Conservation (phyloP, 495 filamentous ascomycete genomes). For the Neurospora sp. region DNA sequence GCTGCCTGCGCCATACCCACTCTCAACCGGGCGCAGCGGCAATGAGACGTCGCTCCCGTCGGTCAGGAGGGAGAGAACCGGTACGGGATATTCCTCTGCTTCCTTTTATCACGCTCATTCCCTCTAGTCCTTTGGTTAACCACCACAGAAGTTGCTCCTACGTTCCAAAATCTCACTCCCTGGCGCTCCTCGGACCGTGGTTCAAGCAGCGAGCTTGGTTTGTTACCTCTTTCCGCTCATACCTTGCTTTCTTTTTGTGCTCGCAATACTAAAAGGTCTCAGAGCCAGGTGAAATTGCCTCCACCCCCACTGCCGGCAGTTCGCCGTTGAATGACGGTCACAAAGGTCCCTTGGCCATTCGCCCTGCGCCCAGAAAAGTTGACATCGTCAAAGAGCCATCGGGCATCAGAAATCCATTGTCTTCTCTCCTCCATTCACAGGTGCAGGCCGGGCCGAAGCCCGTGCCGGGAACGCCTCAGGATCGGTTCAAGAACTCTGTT, state of each 20-base stretch:
- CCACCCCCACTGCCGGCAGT: background rate
- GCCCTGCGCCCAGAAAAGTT: background rate
- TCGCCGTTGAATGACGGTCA: background rate
- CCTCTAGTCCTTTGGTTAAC: background rate
- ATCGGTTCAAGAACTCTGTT: slow-evolving; percentile 2
- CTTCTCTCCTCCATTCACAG: background rate
- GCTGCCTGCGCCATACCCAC: background rate
- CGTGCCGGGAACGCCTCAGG: slow-evolving; percentile 4
- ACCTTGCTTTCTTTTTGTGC: background rate
- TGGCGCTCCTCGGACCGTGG: background rate
- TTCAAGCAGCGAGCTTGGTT: background rate
- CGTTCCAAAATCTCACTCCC: background rate
- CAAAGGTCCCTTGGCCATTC: background rate
- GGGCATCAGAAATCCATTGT: background rate
- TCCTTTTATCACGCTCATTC: background rate
- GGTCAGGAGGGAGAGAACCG: background rate
- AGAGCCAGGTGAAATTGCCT: background rate
- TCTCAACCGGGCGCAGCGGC: background rate
- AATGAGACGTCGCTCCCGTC: background rate
- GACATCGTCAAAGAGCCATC: background rate
- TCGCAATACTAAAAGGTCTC: background rate
- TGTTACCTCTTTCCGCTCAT: background rate
- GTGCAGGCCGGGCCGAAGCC: background rate
- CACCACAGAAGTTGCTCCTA: background rate
- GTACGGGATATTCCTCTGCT: background rate